These are phyloP conservation scores for Rhizophagus prolifer DNA, from an alignment of 192 early-diverging fungal species.

Conservation along the genomic window DNA sequence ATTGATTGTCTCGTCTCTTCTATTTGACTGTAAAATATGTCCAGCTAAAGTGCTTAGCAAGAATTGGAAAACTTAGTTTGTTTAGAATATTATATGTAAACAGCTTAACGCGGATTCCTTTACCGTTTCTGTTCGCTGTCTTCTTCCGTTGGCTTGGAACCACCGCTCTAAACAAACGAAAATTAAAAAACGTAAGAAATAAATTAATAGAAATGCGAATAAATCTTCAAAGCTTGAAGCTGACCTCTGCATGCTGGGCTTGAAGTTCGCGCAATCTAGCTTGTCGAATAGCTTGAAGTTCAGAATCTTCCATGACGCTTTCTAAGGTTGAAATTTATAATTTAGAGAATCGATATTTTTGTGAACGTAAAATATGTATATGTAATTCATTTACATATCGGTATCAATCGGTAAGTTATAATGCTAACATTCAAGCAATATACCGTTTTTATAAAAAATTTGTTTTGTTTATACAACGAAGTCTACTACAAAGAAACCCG, in stretches of 20 bases:
- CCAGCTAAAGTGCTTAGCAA: slow-evolving; percentile 10
- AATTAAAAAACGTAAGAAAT: neutral
- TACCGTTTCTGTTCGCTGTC: slow-evolving; percentile 29
- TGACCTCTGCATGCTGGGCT: neutral
- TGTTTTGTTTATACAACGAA: neutral
- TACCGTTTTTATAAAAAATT: neutral
- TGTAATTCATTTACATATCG: neutral
- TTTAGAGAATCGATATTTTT: no score
- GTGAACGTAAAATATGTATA: neutral
- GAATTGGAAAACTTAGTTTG: neutral
- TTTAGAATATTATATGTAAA: neutral
- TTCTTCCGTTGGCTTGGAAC: slow-evolving; percentile 8
- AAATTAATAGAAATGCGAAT: neutral
- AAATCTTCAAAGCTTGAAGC: neutral
- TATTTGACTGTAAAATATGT: slow-evolving; percentile 60
- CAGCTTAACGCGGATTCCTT: neutral
- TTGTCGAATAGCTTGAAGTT: slow-evolving; percentile 31
- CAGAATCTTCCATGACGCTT: slow-evolving; percentile 18
- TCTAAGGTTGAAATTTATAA: no score
- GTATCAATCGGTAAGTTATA: neutral
- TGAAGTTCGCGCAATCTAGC: slow-evolving; percentile 28
- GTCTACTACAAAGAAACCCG: neutral
- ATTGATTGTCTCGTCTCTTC: slow-evolving; percentile 83
- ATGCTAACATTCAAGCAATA: neutral
- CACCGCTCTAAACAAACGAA: neutral